These are phyloP conservation scores for Amanita subjunquillea DNA, from an alignment of 768 basidiomycete species.

Conservation along the genomic window DNA sequence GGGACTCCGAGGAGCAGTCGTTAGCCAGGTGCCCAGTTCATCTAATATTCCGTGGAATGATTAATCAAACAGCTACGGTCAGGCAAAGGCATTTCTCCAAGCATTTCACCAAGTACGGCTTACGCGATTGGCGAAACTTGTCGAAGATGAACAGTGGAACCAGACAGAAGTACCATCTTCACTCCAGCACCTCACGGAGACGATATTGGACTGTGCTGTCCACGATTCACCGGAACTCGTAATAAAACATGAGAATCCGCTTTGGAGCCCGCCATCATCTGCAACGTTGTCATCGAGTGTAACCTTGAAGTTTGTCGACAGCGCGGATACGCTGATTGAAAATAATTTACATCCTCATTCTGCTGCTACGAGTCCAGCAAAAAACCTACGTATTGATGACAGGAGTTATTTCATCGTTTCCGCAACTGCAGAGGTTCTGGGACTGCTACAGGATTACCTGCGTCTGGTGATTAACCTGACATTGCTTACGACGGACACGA, in stretches of 20 bases:
- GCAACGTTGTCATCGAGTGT: neutral
- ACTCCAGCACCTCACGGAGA: slow-evolving; percentile 63
- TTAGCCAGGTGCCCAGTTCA: slow-evolving; percentile 52
- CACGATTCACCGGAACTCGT: slow-evolving; percentile 66
- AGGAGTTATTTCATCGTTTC: slow-evolving; percentile 76
- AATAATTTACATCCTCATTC: neutral
- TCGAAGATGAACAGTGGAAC: slow-evolving; percentile 94
- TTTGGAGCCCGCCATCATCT: slow-evolving; percentile 13
- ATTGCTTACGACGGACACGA: slow-evolving; percentile 88
- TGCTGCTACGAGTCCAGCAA: slow-evolving; percentile 21
- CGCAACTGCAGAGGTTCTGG: slow-evolving; percentile 70
- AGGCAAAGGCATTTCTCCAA: slow-evolving; percentile 85
- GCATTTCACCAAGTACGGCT: slow-evolving; percentile 78
- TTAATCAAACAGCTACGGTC: slow-evolving; percentile 6
- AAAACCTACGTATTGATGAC: slow-evolving; percentile 73
- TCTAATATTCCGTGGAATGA: neutral
- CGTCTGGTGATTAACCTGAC: slow-evolving; percentile 80
- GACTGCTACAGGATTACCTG: slow-evolving; percentile 76
- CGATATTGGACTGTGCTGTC: slow-evolving; percentile 75
- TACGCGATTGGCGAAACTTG: slow-evolving; percentile 73
- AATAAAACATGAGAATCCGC: slow-evolving; percentile 20
- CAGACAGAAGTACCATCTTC: slow-evolving; percentile 60
- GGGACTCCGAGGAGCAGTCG: slow-evolving; percentile 75
- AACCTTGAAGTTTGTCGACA: neutral
- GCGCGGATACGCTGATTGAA: neutral